These are phyloP conservation scores for Coniochaeta pulveracea DNA, from an alignment of 2,329 filamentous ascomycete genomes.

Conservation along the genomic window DNA sequence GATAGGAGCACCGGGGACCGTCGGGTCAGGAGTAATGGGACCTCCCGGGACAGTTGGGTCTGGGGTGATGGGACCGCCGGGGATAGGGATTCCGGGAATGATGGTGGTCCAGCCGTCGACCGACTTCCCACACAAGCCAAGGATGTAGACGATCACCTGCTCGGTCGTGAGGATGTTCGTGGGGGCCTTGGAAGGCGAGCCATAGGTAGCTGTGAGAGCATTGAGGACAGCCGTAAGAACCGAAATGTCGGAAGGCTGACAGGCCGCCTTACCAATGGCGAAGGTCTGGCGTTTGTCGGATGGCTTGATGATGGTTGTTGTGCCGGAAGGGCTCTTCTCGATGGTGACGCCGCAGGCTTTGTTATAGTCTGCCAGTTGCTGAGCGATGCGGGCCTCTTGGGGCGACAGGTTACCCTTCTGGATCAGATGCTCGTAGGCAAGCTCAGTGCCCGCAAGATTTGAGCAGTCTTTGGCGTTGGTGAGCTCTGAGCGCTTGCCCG, in stretches of 20 bases:
- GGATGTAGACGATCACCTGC: slow-evolving; percentile 14
- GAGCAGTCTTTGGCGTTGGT: slow-evolving; percentile 45
- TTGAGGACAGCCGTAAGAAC: slow-evolving; percentile 12
- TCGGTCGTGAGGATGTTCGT: slow-evolving; percentile 15
- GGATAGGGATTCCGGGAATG: slow-evolving; percentile 14
- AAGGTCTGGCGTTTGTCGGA: slow-evolving; percentile 13
- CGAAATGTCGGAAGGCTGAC: slow-evolving; percentile 11
- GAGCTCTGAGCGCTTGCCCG: slow-evolving; percentile 12
- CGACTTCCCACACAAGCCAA: slow-evolving; percentile 13
- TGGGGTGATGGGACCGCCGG: slow-evolving; percentile 20
- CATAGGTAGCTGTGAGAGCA: slow-evolving; percentile 12
- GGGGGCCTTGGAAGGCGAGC: slow-evolving; percentile 10
- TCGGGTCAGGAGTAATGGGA: slow-evolving; percentile 16
- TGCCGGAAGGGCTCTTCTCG: slow-evolving; percentile 20
- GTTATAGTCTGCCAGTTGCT: slow-evolving; percentile 14
- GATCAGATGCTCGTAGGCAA: slow-evolving; percentile 11
- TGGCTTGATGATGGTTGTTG: slow-evolving; percentile 19
- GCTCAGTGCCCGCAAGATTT: slow-evolving; percentile 62
- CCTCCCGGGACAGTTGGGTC: slow-evolving; percentile 15
- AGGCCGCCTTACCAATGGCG: slow-evolving; percentile 10
- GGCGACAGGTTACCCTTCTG: slow-evolving; percentile 8
- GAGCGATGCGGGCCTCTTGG: slow-evolving; percentile 9
- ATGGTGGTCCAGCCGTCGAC: slow-evolving; percentile 13
- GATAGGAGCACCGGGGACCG: slow-evolving; percentile 17
- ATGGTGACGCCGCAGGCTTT: slow-evolving; percentile 23